These are phyloP conservation scores for Chlorella sp. DNA, from an alignment of 139 green algal species.

Conservation along the genomic window DNA sequence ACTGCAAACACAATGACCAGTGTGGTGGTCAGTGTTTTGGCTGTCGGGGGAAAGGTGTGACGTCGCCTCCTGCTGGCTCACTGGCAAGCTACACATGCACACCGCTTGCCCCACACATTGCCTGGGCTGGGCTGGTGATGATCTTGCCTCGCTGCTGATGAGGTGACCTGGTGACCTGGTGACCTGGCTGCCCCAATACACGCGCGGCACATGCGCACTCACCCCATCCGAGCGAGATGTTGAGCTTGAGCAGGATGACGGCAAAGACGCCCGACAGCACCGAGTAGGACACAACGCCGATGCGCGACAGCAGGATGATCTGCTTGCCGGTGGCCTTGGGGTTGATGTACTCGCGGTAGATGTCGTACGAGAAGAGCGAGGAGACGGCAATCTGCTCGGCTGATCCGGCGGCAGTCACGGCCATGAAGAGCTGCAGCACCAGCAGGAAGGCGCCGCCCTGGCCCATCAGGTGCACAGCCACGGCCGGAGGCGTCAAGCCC, in stretches of 20 bases:
- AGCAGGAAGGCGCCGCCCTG: conserved; percentile 75
- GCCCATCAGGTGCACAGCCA: conserved; percentile 75
- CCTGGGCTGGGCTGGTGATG: too few relatives aligned
- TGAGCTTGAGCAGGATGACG: conserved; percentile 73
- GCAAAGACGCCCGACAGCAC: conserved; percentile 74
- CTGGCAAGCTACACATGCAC: too few relatives aligned
- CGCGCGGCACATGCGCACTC: too few relatives aligned
- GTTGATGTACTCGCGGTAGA: conserved; percentile 69
- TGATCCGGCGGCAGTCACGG: conserved; percentile 79
- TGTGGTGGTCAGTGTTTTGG: too few relatives aligned
- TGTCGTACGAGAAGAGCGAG: conserved; percentile 77
- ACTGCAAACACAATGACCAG: too few relatives aligned
- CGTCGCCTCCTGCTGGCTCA: too few relatives aligned
- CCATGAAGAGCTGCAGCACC: conserved; percentile 69
- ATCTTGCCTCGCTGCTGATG: too few relatives aligned
- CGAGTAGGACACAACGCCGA: conserved; percentile 44
- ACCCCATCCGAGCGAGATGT: conserved; percentile 69
- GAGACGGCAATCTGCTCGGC: conserved; percentile 87
- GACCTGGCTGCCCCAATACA: too few relatives aligned
- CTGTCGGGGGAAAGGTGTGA: too few relatives aligned
- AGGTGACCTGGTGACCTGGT: too few relatives aligned
- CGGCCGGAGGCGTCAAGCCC: conserved; percentile 81
- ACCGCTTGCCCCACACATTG: too few relatives aligned
- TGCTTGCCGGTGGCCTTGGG: conserved; percentile 63
- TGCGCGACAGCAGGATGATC: conserved; percentile 57